These are phyloP conservation scores for Bryopsis sp. DNA, from an alignment of 139 green algal genomes.

Conservation along the genomic window DNA sequence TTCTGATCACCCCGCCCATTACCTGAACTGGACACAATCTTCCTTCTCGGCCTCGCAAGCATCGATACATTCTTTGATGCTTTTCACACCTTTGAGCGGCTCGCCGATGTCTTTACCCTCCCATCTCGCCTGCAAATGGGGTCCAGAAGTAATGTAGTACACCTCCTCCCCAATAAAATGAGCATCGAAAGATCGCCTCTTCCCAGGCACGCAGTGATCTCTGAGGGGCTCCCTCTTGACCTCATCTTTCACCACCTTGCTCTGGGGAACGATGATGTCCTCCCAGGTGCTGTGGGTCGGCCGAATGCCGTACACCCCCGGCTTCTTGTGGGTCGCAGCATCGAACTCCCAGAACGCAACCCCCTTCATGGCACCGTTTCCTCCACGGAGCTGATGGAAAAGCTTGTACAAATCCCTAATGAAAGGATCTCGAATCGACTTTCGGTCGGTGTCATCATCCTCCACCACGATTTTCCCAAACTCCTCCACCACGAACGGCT, in stretches of 20 bases:
- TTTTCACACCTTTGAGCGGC: neutral
- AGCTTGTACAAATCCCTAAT: neutral
- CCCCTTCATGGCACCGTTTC: neutral
- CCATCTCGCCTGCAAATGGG: neutral
- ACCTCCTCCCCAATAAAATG: neutral
- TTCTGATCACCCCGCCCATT: neutral
- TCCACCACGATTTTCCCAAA: neutral
- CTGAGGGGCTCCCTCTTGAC: neutral
- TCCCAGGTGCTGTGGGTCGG: neutral
- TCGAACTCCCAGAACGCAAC: slow-evolving; percentile 8
- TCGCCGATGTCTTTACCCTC: neutral
- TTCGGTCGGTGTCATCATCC: neutral
- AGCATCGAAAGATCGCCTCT: neutral
- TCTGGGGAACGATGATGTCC: neutral
- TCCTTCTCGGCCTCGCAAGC: neutral
- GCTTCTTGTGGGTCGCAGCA: neutral
- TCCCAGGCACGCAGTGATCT: neutral
- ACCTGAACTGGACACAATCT: neutral
- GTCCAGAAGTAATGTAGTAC: slow-evolving; percentile 9
- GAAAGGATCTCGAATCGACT: neutral
- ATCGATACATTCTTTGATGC: neutral
- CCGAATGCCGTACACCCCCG: neutral
- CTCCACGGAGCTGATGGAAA: neutral
- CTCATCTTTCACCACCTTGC: neutral
- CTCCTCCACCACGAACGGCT: neutral